Conservation (phyloP, 2,329 filamentous ascomycete genomes). For the Raffaelea arxii region DNA sequence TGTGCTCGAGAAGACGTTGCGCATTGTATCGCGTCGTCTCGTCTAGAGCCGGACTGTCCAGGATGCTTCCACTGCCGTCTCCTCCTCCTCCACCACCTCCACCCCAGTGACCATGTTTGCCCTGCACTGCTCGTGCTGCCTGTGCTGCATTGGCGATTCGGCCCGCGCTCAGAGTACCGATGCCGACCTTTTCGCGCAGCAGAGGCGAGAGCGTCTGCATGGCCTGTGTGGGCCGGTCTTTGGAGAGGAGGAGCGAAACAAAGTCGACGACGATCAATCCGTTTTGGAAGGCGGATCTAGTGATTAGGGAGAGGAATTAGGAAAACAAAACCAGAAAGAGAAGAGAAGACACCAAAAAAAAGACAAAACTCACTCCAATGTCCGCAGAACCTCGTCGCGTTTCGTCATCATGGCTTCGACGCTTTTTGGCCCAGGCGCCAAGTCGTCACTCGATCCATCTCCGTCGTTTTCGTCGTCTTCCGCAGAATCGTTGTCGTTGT, state of each 20-base stretch:
- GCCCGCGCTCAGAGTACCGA: slow-evolving; percentile 64
- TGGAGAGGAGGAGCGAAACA: slow-evolving; percentile 74
- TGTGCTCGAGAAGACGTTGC: slow-evolving; percentile 42
- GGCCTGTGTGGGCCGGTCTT: slow-evolving; percentile 63
- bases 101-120: background rate
- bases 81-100: background rate
- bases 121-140: slow-evolving; percentile 21
- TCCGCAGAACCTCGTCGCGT: slow-evolving; percentile 47
- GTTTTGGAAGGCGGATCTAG: slow-evolving; percentile 43
- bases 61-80: background rate
- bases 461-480: slow-evolving; percentile 23
- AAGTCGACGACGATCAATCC: slow-evolving; percentile 69
- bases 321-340: background rate
- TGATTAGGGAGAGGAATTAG: slow-evolving; percentile 9
- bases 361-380: slow-evolving; percentile 40
- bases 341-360: background rate
- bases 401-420: slow-evolving; percentile 35
- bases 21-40: slow-evolving; percentile 18
- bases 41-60: slow-evolving; percentile 17
- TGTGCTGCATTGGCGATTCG: slow-evolving; percentile 52
- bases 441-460: slow-evolving; percentile 14
- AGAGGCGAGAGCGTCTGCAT: slow-evolving; percentile 59
- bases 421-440: slow-evolving; percentile 3
- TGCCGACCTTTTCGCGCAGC: slow-evolving; percentile 61
- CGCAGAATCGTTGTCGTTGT: slow-evolving; percentile 36